Percentiles rank a stretch among this genome's conserved stretches.
These are phyloP conservation scores for Apiosordaria backusii DNA, from an alignment of 495 filamentous ascomycete genomes.

Conservation along the genomic window DNA sequence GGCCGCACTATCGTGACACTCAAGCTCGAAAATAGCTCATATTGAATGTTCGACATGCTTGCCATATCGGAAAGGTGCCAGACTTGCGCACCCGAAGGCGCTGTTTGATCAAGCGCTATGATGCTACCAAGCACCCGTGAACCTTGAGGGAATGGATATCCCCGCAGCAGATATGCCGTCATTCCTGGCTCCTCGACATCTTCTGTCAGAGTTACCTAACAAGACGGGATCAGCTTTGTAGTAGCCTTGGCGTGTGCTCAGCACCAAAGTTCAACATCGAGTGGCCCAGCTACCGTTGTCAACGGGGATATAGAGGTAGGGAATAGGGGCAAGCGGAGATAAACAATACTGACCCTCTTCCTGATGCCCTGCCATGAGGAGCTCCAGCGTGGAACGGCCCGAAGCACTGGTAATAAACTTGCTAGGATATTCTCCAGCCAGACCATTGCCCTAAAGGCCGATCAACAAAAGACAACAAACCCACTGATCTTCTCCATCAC, in stretches of 20 bases:
- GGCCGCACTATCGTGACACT: constrained; percentile 8
- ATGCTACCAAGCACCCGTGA: not conserved
- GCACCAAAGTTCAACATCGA: too few species aligned
- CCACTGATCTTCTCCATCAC: not conserved
- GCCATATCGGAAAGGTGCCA: too few species aligned
- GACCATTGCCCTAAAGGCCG: not conserved
- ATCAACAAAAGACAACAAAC: not conserved
- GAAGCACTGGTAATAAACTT: not conserved
- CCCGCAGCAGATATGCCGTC: not conserved
- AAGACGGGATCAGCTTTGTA: too few species aligned
- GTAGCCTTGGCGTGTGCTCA: too few species aligned
- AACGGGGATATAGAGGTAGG: too few species aligned
- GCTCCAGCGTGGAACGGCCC: not conserved
- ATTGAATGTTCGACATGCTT: not conserved
- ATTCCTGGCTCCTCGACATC: not conserved
- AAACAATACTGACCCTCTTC: too few species aligned
- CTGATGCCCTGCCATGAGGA: not conserved
- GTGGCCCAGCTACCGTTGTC: too few species aligned
- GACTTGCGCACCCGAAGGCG: not conserved
- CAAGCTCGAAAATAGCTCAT: constrained; percentile 18
- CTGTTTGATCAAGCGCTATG: not conserved
- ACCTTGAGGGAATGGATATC: not conserved
- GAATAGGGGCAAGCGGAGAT: too few species aligned
- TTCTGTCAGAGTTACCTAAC: not conserved
- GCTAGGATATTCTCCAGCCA: not conserved